Evolutionary conservation across 2,329 filamentous ascomycete species (phyloP).

Genomic region (Cucurbitaria berberidis): DNA sequence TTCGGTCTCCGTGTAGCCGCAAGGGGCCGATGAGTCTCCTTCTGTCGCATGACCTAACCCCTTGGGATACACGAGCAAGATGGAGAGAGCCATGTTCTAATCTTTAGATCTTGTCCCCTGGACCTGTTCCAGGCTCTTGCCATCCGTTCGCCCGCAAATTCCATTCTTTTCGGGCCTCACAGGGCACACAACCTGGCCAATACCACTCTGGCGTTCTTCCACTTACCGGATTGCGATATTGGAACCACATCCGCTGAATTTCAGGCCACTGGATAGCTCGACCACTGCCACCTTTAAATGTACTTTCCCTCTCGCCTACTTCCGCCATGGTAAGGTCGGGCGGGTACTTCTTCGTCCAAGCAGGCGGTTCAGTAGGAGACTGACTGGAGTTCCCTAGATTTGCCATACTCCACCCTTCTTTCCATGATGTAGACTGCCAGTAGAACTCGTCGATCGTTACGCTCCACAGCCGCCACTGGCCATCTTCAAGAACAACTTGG

Average conservation of each 20-base stretch:
- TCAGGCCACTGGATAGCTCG: constrained; percentile 30
- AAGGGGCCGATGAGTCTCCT: background rate
- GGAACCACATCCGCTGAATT: constrained; percentile 35
- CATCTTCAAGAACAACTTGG: constrained; percentile 32
- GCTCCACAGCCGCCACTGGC: constrained; percentile 35
- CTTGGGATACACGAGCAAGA: too few species aligned
- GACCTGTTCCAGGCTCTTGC: constrained; percentile 24
- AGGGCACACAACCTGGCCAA: constrained; percentile 35
- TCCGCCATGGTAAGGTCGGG: constrained; percentile 29
- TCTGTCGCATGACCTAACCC: background rate
- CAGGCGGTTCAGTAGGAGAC: constrained; percentile 21
- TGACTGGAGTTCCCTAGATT: constrained; percentile 17
- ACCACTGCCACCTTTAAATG: constrained; percentile 28
- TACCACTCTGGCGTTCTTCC: constrained; percentile 28
- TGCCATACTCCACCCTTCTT: constrained; percentile 30
- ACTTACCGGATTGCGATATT: constrained; percentile 31
- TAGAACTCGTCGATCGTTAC: constrained; percentile 39
- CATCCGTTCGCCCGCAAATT: constrained; percentile 28
- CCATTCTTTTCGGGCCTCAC: constrained; percentile 26
- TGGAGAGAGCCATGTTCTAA: background rate
- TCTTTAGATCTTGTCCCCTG: background rate
- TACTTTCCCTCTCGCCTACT: constrained; percentile 28
- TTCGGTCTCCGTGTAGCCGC: background rate
- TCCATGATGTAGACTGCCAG: constrained; percentile 32
- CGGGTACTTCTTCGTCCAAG: constrained; percentile 31